Evolutionary conservation across 2,329 filamentous ascomycete species (phyloP), one percentile per base, ranked within the genome.

Genomic region (Ophiostoma quercus): DNA sequence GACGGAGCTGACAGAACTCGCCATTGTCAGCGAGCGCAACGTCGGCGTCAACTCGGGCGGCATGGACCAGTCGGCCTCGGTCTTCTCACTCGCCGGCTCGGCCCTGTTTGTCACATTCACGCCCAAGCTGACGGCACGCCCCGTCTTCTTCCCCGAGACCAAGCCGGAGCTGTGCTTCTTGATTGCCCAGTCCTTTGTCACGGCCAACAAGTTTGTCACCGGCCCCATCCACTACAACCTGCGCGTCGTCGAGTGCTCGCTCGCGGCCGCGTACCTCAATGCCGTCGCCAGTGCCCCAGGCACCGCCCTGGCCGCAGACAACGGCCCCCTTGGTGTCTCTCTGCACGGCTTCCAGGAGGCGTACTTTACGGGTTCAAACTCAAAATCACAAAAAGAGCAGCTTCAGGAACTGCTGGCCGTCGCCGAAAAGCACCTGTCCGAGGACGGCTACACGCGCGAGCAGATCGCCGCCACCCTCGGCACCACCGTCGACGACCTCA

Each of bases 21-120:
- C 95, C 29, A 94, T 99, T 74, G 92, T 97, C 51, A 96, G 93
- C 65, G 95, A 99, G 82, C 88, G 95, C 70, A 90, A 91, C 19
- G 95, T 98, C 3, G 95, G 95, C 68, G 95, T 99, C 75, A 98
- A 98, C 81, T 96, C 93, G 5, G 95, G 95, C 79, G 95, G 94
- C 70, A 98, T 99, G 95, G 95, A 99, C 77, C 95, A 99, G 81
- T 90, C 93, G 16, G 95, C 95, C 43, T 98, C 94, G 0, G 94
- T 99, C 73, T 95, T 99, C 80, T 94, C 93, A 0, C 85, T 92
- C 75, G 88, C 89, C 74, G 94, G 92, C 67, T 92, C 91, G 54
- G 93, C 95, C 11, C 87, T 97, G 62, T 94, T 96, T 77, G 94
- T 97, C 71, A 91, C 90, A 11, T 99, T 99, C 82, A 88, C 88